Evolutionary conservation across 2,329 filamentous ascomycete species (phyloP), one percentile per base, ranked within the genome.

Genomic region (Thielaviopsis cerberus): DNA sequence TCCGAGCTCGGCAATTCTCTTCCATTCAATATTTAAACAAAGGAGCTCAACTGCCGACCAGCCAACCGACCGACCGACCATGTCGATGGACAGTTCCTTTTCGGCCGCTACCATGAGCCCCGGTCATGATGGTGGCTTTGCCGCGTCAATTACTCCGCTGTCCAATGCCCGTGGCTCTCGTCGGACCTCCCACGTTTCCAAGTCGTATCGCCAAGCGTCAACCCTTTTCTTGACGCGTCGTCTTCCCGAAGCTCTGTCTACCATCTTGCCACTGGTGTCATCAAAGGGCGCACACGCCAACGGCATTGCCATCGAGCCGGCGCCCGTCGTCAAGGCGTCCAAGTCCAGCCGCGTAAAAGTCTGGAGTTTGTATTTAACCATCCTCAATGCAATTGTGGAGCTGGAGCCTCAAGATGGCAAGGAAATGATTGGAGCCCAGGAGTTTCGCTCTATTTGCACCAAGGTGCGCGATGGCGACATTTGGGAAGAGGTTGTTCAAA

Each of bases 351-450:
- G 90, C 63, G 85, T 95, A 69, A 98, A 97, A 71, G 85, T 97
- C 62, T 98, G 92, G 92, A 95, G 89, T 69, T 77, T 98, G 65
- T 98, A 97, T 69, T 78, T 97, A 63, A 95, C 90, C 20, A 85
- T 96, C 55, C 76, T 97, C 62, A 95, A 96, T 72, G 86, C 88
- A 45, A 85, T 96, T 62, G 76, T 94, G 37, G 91, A 97, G 66
- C 76, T 97, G 67, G 88, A 89, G 58, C 77, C 86, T 1, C 88
- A 95, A 64, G 90, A 96, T 69, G 92, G 91, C 54, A 95, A 92
- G 73, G 80, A 84, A 55, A 79, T 84, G 13, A 94, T 97, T 72
- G 92, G 92, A 3, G 82, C 81, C 56, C 81, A 86, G 66, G 83
- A 88, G 68, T 98, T 90, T 87, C 84, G 88, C 68, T 74, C 79